These are phyloP conservation scores for Turnera subulata DNA, from an alignment of 345 rosid genomes.

Conservation along the genomic window DNA sequence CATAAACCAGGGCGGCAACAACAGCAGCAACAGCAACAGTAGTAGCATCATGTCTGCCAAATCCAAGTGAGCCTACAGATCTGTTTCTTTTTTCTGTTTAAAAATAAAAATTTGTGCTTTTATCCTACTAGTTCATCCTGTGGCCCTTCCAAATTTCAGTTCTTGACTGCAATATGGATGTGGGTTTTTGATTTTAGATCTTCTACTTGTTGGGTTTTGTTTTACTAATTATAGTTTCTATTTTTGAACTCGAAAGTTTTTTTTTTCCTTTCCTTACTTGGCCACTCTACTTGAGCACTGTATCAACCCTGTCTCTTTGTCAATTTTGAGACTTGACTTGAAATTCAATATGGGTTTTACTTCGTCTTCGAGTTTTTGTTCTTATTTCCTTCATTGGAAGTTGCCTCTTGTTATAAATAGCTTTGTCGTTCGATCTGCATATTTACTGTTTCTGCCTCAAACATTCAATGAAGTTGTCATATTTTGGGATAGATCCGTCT, in stretches of 20 bases:
- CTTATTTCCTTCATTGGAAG: background rate
- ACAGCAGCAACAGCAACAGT: background rate
- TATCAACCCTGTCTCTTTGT: background rate
- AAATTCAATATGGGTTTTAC: slow-evolving; percentile 13
- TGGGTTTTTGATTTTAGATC: slow-evolving; percentile 12
- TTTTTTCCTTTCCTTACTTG: background rate
- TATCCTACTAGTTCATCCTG: background rate
- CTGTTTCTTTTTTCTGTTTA: slow-evolving; percentile 1
- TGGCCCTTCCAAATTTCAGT: slow-evolving; percentile 11
- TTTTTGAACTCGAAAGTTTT: slow-evolving; percentile 1
- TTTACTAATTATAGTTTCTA: background rate
- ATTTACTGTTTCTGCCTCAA: background rate
- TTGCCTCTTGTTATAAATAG: background rate
- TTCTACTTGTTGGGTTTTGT: slow-evolving; percentile 6
- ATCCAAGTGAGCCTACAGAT: slow-evolving; percentile 43
- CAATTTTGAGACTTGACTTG: slow-evolving; percentile 9
- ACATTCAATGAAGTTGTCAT: background rate
- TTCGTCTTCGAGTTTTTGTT: slow-evolving; percentile 8
- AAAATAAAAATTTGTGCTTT: slow-evolving; percentile 23
- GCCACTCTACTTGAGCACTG: background rate
- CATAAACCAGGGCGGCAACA: slow-evolving; percentile 1
- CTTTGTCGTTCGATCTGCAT: slow-evolving; percentile 14
- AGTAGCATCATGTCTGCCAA: slow-evolving; percentile 48
- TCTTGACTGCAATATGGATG: slow-evolving; percentile 1
- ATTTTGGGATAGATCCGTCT: slow-evolving; percentile 14